Base-by-base conservation (phyloP, 208 protist genomes). In the Crithidia bombi region DNA sequence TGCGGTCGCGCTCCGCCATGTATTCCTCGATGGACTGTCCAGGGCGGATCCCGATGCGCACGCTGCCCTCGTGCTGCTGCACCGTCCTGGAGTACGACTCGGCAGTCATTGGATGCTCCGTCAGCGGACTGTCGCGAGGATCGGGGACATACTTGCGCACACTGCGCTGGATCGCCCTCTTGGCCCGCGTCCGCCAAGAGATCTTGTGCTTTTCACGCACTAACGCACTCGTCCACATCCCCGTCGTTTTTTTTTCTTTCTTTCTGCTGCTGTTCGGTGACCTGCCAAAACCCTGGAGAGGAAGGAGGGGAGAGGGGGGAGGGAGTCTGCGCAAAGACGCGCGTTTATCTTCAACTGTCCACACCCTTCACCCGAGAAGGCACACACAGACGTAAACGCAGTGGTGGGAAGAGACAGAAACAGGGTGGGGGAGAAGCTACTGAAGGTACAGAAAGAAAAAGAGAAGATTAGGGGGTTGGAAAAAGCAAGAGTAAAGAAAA, bases 11-110 rank as follows among this genome's bases (percentile, higher is more conserved):
- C 70, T 95, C 86, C 47, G 74, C 75, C 87, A 95, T 93, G 85
- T 95, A 95, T 26, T 93, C 87, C 71, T 93, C 86, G 57, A 95
- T 83, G 12, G 84, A 88, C 77, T 95, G 87, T 0, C 90, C 90
- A 19, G 87, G 90, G 15, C 87, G 83, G 49, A 93, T 91, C 32
- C 90, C 90, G 44, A 93, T 85, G 57, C 85, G 80, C 39, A 93
- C 86, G 55, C 84, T 81, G 49, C 86, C 86, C 55, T 95, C 87
- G 65, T 95, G 85, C 47, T 84, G 75, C 56, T 92, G 75, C 14
- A 82, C 67, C 3, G 86, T 90, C 66, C 82, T 83, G 11, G 79
- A 35, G 63, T 92, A 95, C 12, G 81, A 65, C 59, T 93, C 86
- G 0, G 71, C 67, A 41, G 64, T 88, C 75, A 95, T 82, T 0